Percentiles rank a stretch among this genome's conserved stretches.
phyloP scores from a whole-genome alignment of 345 rosid genomes.

The Isatis tinctoria region DNA sequence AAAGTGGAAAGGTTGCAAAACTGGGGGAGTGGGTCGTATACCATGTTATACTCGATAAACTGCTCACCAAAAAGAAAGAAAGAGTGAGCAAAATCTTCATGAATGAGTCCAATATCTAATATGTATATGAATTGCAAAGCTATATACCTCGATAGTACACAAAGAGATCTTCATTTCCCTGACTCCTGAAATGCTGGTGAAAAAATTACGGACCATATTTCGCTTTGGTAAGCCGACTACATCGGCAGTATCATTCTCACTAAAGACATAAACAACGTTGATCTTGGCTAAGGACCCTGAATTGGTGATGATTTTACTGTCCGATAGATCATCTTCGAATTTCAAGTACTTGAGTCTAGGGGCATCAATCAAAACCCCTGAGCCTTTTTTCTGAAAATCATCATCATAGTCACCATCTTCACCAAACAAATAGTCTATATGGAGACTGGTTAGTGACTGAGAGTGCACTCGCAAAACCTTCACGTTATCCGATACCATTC shows the following conservation, averaged over 20 bases:
- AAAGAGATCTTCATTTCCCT: not conserved
- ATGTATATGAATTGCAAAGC: too few species aligned
- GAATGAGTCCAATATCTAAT: not conserved
- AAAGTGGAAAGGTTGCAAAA: slow-evolving; percentile 8
- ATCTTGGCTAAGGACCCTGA: slow-evolving; percentile 11
- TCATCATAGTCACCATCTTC: not conserved
- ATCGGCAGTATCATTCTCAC: not conserved
- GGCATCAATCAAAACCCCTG: slow-evolving; percentile 12
- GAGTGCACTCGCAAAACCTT: slow-evolving; percentile 9
- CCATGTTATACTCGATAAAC: not conserved
- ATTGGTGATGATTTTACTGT: slow-evolving; percentile 1
- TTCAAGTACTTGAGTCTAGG: slow-evolving; percentile 9
- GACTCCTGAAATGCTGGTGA: slow-evolving; percentile 7
- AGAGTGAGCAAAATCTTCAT: not conserved
- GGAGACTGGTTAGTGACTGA: not conserved
- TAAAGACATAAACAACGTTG: not conserved
- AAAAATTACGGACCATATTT: slow-evolving; percentile 11
- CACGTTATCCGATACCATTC: slow-evolving; percentile 10
- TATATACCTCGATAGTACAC: slow-evolving; percentile 6
- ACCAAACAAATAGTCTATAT: not conserved
- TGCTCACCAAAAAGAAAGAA: not conserved
- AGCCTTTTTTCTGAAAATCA: not conserved
- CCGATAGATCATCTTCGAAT: slow-evolving; percentile 1
- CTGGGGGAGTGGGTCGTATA: not conserved
- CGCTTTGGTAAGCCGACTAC: not conserved